Conservation (phyloP, 1,284 basidiomycete genomes). For the Ustilago esculenta region DNA sequence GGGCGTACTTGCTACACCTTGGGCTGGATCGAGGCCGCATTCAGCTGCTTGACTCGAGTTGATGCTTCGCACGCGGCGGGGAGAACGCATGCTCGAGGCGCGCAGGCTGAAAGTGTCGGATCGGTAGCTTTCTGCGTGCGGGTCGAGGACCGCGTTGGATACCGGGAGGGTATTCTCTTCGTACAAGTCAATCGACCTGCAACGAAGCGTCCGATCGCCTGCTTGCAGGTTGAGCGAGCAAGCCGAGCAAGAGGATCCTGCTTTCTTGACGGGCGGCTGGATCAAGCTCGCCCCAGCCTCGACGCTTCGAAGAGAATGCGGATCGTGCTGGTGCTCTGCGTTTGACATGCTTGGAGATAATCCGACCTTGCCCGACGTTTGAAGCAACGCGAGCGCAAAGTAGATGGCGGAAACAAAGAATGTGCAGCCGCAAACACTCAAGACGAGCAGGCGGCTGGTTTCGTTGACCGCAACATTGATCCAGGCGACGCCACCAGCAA, state of each 20-base stretch:
- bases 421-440: background rate
- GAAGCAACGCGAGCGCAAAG: slow-evolving; percentile 4
- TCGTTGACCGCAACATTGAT: background rate
- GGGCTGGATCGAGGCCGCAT: background rate
- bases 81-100: background rate
- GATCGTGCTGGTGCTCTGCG: background rate
- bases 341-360: slow-evolving; percentile 1
- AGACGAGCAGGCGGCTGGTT: slow-evolving; percentile 1
- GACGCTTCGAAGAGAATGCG: too few species aligned
- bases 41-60: background rate
- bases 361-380: slow-evolving; percentile 3
- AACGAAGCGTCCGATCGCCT: background rate
- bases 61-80: background rate
- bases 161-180: background rate
- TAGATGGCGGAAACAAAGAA: slow-evolving; percentile 2
- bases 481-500: slow-evolving; percentile 11
- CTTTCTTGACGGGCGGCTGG: background rate
- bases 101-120: background rate
- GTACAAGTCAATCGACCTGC: slow-evolving; percentile 12
- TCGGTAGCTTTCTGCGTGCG: too few species aligned
- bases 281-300: background rate
- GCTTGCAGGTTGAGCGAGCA: background rate
- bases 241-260: background rate
- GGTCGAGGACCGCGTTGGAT: background rate
- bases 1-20: slow-evolving; percentile 1